These are phyloP conservation scores for Kurtzmaniella cleridarum DNA, from an alignment of 805 yeast species.

Conservation along the genomic window DNA sequence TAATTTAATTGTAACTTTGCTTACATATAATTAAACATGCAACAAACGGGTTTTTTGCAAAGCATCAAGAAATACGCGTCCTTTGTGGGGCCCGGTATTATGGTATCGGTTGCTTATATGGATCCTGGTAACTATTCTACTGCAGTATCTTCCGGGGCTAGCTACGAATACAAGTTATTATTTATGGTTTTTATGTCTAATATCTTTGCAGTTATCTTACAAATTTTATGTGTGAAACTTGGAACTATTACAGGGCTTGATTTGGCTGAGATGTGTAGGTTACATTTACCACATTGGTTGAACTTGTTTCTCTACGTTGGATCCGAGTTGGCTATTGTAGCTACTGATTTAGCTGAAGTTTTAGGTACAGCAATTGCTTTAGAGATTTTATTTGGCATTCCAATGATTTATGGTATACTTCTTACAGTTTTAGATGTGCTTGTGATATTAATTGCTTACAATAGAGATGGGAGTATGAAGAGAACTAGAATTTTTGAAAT, in stretches of 20 bases:
- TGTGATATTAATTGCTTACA: constrained; percentile 71
- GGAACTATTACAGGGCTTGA: constrained; percentile 90
- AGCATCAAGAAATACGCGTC: constrained; percentile 49
- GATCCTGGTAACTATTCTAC: constrained; percentile 94
- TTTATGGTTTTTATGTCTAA: constrained; percentile 75
- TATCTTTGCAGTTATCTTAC: constrained; percentile 76
- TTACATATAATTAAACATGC: no score
- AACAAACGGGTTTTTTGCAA: no score
- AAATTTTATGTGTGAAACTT: constrained; percentile 74
- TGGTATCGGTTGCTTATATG: constrained; percentile 87
- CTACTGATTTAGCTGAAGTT: constrained; percentile 91
- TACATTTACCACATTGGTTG: constrained; percentile 61
- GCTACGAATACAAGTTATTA: constrained; percentile 65
- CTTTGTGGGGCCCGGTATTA: constrained; percentile 83
- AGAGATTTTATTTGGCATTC: constrained; percentile 69
- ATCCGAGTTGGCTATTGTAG: constrained; percentile 84
- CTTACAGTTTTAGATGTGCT: constrained; percentile 80
- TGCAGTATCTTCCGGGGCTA: constrained; percentile 84
- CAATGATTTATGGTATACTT: constrained; percentile 68
- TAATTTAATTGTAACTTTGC: no score
- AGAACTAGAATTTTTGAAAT: constrained; percentile 74
- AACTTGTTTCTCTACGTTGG: constrained; percentile 59
- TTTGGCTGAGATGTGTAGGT: constrained; percentile 77
- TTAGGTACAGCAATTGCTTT: constrained; percentile 89
- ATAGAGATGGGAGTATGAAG: constrained; percentile 66